Base-by-base conservation (phyloP, 495 filamentous ascomycete genomes). In the Penicillium paxilli region DNA sequence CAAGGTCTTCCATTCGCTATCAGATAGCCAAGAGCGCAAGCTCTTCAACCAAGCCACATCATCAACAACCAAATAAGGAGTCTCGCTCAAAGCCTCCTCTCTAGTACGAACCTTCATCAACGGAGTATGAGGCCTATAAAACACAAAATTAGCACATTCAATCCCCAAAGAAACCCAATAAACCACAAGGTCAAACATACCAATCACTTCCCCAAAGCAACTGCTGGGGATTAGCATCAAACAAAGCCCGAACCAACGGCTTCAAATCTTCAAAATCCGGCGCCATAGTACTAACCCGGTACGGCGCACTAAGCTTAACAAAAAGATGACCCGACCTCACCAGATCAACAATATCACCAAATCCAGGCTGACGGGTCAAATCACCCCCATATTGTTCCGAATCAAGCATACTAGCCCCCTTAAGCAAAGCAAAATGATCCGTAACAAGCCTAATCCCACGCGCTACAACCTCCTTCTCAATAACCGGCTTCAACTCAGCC, bases 151-250 rank as follows among this genome's bases (percentile, higher is more conserved):
- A 40, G 17, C 20, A 16, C 12, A 25, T 16, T 24, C 12, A n/a
- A 12, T 17, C 4, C 33, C 16, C 14, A 37, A 37, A 3, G 4
- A 2, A 37, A 37, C 33, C 12, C 12, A 17, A 37, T 2, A 16
- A 5, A 2, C n/a, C n/a, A n/a, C 42, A 35, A 23, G 46, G 38
- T 24, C 22, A 10, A 10, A 52, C 54, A 35, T 51, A 60, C 63
- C 63, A 66, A 46, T 66, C 63, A 57, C 63, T 66, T 5, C 63
- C 63, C 63, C 63, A 66, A 3, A 66, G 28, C 38, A 62, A 25
- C 25, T 56, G 63, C 20, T 25, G 47, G 5, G 47, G 47, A 41
- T 50, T 50, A 12, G 47, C 47, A 25, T 62, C 53, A 47, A 67
- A 54, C n/a, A 62, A 47, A 0, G 54, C 59, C 1, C 51, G 32